These are phyloP conservation scores for Pseudocercospora cruenta DNA, from an alignment of 2,329 filamentous ascomycete species.

Conservation along the genomic window DNA sequence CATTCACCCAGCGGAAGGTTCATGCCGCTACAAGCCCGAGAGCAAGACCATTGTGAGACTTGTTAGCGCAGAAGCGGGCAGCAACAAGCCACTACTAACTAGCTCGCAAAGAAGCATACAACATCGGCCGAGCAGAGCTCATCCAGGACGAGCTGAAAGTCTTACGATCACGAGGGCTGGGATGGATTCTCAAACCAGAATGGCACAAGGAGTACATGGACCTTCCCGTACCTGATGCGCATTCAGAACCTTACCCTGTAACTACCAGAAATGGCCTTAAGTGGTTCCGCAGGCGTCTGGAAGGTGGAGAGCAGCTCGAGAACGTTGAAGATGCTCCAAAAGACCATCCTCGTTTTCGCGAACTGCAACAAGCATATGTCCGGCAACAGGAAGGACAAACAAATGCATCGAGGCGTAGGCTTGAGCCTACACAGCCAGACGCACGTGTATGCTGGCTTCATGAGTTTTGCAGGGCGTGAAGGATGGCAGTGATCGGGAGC, in stretches of 20 bases:
- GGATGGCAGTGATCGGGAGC: no score
- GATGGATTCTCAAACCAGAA: background rate
- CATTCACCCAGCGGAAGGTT: no score
- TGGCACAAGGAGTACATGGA: background rate
- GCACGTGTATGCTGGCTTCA: no score
- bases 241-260: no score
- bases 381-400: no score
- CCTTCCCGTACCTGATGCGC: background rate
- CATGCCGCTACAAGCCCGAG: no score
- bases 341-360: background rate
- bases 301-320: no score
- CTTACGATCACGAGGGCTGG: background rate
- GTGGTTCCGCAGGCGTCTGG: background rate
- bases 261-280: background rate
- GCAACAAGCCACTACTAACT: slow-evolving; percentile 9
- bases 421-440: no score
- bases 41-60: slow-evolving; percentile 8
- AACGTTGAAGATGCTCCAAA: background rate
- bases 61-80: slow-evolving; percentile 5
- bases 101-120: slow-evolving; percentile 11
- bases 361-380: background rate
- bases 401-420: no score
- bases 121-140: slow-evolving; percentile 4
- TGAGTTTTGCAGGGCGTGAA: no score
- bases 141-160: slow-evolving; percentile 2